Evolutionary conservation across 2,329 filamentous ascomycete species (phyloP), one percentile per base, ranked within the genome.

Genomic region (Exophiala bonariae): DNA sequence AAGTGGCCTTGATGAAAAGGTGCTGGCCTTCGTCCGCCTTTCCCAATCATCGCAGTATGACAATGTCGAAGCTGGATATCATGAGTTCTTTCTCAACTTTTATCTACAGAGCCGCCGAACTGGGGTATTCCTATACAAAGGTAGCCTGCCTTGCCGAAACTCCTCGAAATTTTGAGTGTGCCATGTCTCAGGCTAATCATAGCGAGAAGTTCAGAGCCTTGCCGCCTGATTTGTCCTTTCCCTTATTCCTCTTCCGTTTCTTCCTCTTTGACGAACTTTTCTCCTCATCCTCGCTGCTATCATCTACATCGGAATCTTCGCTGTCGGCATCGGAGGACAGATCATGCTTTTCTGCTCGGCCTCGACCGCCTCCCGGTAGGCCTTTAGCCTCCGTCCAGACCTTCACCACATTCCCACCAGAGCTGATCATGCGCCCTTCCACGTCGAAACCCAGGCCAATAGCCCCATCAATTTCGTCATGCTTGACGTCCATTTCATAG

Each of bases 401-500:
- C 68, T 96, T 96, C 54, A 99, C 80, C 0, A 83, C 83, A 58
- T 79, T 80, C 1, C 93, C 93, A 44, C 93, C 93, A 9, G 89
- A 91, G 61, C 85, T 95, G 58, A 99, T 89, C 76, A 99, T 82
- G 36, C 93, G 79, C 36, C 90, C 88, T 41, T 85, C 82, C 41
- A 86, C 85, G 68, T 97, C 93, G 55, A 97, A 95, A 1, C 79
- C 86, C 1, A 99, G 68, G 0, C 81, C 87, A 2, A 90, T 80
- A 3, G 96, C 90, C 2, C 86, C 87, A 63, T 97, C 92, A 14
- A 93, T 71, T 50, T 95, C 90, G 61, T 96, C 89, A 64, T 96
- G 92, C 59, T 81, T 72, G 60, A 86, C 63, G 78, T 62, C 54
- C 55, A 54, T 59, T 41, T 85, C 80, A 1, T 74, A 74, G 18